Evolutionary conservation across 129 eudicot genomes (phyloP).

Genomic region (Helichrysum umbraculigerum): DNA sequence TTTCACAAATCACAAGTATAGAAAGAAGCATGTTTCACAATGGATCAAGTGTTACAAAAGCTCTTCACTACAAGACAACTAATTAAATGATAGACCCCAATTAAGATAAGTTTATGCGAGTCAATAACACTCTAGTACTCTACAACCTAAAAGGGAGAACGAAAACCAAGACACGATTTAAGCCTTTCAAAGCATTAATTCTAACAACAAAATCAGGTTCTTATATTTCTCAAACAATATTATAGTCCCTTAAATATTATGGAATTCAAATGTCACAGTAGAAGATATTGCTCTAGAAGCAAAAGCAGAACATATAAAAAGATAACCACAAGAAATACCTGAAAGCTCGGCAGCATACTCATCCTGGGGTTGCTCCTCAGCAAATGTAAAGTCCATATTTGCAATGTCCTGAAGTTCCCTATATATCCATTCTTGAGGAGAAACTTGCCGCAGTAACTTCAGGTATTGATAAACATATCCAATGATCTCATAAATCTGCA

Average conservation of each 20-base stretch:
- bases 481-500: conserved; percentile 79
- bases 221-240: neutral
- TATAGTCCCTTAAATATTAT: neutral
- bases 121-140: neutral
- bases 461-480: conserved; percentile 87
- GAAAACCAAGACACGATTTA: neutral
- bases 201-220: neutral
- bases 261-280: neutral
- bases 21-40: neutral
- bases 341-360: conserved; percentile 98
- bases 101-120: neutral
- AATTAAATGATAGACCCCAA: neutral
- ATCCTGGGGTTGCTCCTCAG: conserved; percentile 96
- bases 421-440: conserved; percentile 95
- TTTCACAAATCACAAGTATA: neutral
- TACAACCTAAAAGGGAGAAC: neutral
- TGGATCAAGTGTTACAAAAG: neutral
- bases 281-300: neutral
- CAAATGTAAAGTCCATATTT: conserved; percentile 86
- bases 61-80: neutral
- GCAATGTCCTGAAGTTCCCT: conserved; percentile 95
- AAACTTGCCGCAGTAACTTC: conserved; percentile 65
- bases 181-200: neutral
- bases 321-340: conserved; percentile 48
- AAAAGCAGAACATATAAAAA: conserved; percentile 9